Percentiles rank a stretch among this genome's conserved stretches.
Evolutionary conservation across 2,329 filamentous ascomycete genomes (phyloP).

Genomic region (Xylariaceae sp.): DNA sequence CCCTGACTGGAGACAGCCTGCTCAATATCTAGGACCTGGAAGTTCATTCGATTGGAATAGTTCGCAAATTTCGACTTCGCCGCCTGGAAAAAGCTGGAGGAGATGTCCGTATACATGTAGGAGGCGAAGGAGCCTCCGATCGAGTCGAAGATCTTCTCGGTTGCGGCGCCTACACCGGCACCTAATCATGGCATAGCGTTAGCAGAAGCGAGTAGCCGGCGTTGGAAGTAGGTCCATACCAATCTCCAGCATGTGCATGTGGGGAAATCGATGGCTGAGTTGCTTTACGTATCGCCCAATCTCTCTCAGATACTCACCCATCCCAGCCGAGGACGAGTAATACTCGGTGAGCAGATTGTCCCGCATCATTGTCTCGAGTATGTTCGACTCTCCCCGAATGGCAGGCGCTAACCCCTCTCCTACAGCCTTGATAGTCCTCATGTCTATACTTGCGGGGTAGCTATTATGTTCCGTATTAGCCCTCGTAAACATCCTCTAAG

Average conservation of each 20-base stretch:
- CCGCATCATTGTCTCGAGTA: slow-evolving; percentile 28
- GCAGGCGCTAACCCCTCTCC: slow-evolving; percentile 29
- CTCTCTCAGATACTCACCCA: slow-evolving; percentile 18
- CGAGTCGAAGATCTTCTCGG: slow-evolving; percentile 29
- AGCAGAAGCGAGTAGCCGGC: too few relatives aligned
- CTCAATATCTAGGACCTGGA: slow-evolving; percentile 29
- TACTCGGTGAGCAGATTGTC: slow-evolving; percentile 27
- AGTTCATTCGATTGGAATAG: slow-evolving; percentile 28
- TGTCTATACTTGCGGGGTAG: neutral
- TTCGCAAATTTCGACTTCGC: slow-evolving; percentile 27
- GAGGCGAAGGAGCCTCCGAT: slow-evolving; percentile 29
- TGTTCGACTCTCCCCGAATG: slow-evolving; percentile 28
- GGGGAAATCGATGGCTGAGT: slow-evolving; percentile 27
- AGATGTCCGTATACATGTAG: slow-evolving; percentile 42
- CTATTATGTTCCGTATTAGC: too few relatives aligned
- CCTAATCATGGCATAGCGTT: too few relatives aligned
- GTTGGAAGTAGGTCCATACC: slow-evolving; percentile 3
- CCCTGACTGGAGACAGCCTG: slow-evolving; percentile 28
- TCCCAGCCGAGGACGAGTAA: slow-evolving; percentile 11
- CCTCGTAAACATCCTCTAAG: too few relatives aligned
- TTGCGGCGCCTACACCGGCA: slow-evolving; percentile 38
- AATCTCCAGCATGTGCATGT: slow-evolving; percentile 33
- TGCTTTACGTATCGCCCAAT: slow-evolving; percentile 28
- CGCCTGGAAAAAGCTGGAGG: slow-evolving; percentile 33
- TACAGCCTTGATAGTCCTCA: slow-evolving; percentile 24